Base-by-base conservation (phyloP, 352 stramenopile genomes). In the Saprolegnia diclina region DNA sequence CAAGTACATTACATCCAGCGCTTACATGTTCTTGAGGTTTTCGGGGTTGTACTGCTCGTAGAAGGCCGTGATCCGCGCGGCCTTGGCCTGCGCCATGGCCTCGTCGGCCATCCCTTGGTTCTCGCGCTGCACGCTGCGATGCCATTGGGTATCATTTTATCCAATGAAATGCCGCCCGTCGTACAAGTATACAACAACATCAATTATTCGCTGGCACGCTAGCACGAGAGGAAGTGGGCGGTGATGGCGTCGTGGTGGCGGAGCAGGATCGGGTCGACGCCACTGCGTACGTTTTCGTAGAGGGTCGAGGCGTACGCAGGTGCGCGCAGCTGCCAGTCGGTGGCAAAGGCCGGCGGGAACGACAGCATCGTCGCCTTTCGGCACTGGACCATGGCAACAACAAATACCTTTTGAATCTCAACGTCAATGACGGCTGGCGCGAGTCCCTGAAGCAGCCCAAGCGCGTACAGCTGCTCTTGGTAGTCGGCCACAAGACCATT, bases 21-120 rank as follows among this genome's bases (percentile, higher is more conserved):
- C 80, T 46, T 62, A 89, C 82, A 94, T 91, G 74, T 91, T 91
- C 71, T 89, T 77, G 45, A 86, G 56, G 64, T 91, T 91, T 21
- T 67, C 79, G 14, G 86, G 84, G 62, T 94, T 94, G 73, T 91
- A 73, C 67, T 76, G 71, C 37, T 75, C 72, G 79, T 94, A 94
- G 74, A 84, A 94, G 64, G 79, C 74, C 4, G 13, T 16, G 44
- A 71, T 54, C 40, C 65, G 65, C 32, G 24, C 54, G 24, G 22
- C n/a, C 40, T 65, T 38, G 24, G 24, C 21, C 22, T 24, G 18
- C 56, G 45, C 56, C 35, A 52, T 50, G n/a, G 16, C 29, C 29
- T 35, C 29, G 29, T 35, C 29, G 42, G 42, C 18, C 42, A 48
- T 48, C 42, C 42, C 29, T 35, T 35, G 29, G 29, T 35, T 35